Evolutionary conservation across 2,329 filamentous ascomycete genomes (phyloP), one percentile per base, ranked within the genome.

Genomic region (Pleoardoris graminearum): DNA sequence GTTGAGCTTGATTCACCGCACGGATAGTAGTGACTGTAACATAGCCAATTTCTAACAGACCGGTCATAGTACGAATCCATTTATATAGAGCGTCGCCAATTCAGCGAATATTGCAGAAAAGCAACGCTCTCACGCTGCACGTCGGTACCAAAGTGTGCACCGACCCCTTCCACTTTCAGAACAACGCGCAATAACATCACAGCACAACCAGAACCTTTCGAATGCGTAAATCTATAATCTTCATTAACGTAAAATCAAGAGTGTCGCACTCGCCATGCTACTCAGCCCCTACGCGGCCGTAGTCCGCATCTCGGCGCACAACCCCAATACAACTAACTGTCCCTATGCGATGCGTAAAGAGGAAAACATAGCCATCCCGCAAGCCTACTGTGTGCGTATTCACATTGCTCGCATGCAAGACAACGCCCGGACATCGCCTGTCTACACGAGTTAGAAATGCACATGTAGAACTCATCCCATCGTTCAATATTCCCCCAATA

Each of bases 211-310:
- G 33, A 36, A 19, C 37, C 33, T 47, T 47, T 47, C 37, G 16
- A 36, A 47, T 47, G 37, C 44, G 16, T 47, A 47, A n/a, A 47
- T 47, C 44, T 47, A 47, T 38, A 14, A 37, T 47, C 44, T 37
- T 47, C 44, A 47, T 47, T 47, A 47, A 47, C 32, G 21, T 47
- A 8, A 29, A 47, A 37, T 19, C 44, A 38, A 12, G 22, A 47
- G 7, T 19, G 22, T 22, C 8, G 29, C 29, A 17, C 33, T 38
- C 32, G 44, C 44, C 44, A 22, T 45, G 17, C 29, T 41, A 47
- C 33, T 37, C 32, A 8, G 17, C 25, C 16, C 22, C 11, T 19
- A 16, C 44, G 44, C 11, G 37, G 33, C 30, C 44, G 43, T 46
- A 25, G 21, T 29, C 23, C 16, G 33, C 23, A 16, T 29, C 22